Evolutionary conservation across 352 stramenopile species (phyloP).

Genomic region (Pythium pyrilobum): DNA sequence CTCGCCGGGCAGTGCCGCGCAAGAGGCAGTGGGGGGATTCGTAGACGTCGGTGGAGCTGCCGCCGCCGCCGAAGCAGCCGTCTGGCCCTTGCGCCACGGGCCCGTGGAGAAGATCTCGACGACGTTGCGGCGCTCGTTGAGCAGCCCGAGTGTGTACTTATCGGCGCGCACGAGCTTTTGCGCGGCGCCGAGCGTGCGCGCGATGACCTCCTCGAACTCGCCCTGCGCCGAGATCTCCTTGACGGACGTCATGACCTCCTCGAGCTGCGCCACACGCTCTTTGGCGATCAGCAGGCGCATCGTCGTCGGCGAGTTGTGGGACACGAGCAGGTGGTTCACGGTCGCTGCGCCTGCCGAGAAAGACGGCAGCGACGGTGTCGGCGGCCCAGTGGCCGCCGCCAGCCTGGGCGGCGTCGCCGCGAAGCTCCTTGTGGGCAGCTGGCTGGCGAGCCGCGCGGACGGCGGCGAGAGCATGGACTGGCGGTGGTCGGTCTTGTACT

Average conservation of each 20-base stretch:
- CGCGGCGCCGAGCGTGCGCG: conserved; percentile 40
- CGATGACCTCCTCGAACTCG: conserved; percentile 51
- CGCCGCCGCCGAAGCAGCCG: background rate
- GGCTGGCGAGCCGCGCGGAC: too few relatives aligned
- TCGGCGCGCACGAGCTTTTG: conserved; percentile 52
- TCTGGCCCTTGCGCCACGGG: background rate
- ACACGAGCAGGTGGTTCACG: conserved; percentile 9
- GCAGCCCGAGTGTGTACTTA: conserved; percentile 58
- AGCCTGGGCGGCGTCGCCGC: background rate
- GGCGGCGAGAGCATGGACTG: conserved; percentile 25
- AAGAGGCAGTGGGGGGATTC: background rate
- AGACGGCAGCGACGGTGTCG: background rate
- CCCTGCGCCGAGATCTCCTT: conserved; percentile 58
- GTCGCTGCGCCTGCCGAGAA: background rate
- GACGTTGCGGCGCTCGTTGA: conserved; percentile 54
- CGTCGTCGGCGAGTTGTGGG: background rate
- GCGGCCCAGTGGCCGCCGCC: background rate
- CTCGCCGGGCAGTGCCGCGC: background rate
- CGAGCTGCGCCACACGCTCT: conserved; percentile 48
- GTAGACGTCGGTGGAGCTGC: background rate
- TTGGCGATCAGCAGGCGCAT: conserved; percentile 26
- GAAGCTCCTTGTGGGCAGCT: too few relatives aligned
- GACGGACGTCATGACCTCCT: conserved; percentile 47
- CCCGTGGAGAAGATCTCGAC: conserved; percentile 47
- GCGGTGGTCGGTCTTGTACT: conserved; percentile 43